Base-by-base conservation (phyloP, 192 early-diverging fungal genomes). In the Coemansia sp. region DNA sequence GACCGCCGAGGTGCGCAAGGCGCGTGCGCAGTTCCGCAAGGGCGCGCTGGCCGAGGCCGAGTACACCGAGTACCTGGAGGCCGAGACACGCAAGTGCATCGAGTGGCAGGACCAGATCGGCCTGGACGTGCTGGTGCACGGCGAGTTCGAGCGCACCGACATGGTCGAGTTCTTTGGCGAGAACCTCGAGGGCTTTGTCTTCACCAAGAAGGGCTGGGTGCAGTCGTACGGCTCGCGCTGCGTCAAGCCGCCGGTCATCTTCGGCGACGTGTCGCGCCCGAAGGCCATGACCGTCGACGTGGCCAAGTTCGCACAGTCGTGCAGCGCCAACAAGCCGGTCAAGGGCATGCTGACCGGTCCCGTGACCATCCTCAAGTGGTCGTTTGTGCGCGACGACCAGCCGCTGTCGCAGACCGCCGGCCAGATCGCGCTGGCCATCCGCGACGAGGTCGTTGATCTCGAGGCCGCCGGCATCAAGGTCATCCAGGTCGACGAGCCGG, bases 281-380 rank as follows among this genome's bases (percentile, higher is more conserved):
- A 74, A 83, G 42, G 85, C 95, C 49, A 98, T 98, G 94, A 98
- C 96, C 21, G 89, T 97, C 61, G 86, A 86, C 28, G 86, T 87
- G 83, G 87, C 87, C 18, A 76, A 70, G 61, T 97, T 92, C 65
- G 92, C 96, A 50, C 94, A 98, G 84, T 85, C 86, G 38, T 83
- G 93, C 63, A 97, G 94, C 82, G 72, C 66, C 37, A 54, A 51
- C 67, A 89, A 89, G 73, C 93, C 93, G 59, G 89, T 98, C 90
- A 98, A 98, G 87, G 96, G 95, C 71, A 98, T 98, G 96, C 88
- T 98, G 56, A 98, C 96, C 31, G 96, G 96, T 25, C 96, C 96
- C 23, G 90, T 98, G 47, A 98, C 96, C 64, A 96, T 95, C 77
- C 87, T 97, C 68, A 88, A 93, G 82, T 98, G 96, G 96, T 98